Conservation (phyloP, 306 rosid genomes). For the Cucurbita moschata region DNA sequence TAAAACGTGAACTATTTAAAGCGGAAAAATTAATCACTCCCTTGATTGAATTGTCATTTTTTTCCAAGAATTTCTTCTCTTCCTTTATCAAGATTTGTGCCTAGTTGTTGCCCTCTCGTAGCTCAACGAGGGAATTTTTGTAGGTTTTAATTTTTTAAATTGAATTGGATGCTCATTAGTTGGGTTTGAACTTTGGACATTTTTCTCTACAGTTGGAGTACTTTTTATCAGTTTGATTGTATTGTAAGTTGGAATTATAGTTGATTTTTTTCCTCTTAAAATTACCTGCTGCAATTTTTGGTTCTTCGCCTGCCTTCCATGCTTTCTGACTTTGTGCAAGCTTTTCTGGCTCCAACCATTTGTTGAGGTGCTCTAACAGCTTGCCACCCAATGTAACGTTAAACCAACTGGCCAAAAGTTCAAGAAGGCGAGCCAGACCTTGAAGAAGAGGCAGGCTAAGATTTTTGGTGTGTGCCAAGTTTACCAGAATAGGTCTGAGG, state of each 20-base stretch:
- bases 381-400: constrained; percentile 92
- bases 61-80: background rate
- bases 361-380: constrained; percentile 84
- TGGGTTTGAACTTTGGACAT: background rate
- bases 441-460: constrained; percentile 97
- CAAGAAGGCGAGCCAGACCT: constrained; percentile 96
- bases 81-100: background rate
- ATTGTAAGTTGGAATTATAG: background rate
- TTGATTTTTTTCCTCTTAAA: background rate
- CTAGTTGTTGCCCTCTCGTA: background rate
- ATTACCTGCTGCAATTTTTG: constrained; percentile 95
- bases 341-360: constrained; percentile 99
- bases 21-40: background rate
- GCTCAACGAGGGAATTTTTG: background rate
- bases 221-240: background rate
- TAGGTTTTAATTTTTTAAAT: background rate
- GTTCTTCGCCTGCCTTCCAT: constrained; percentile 99
- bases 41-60: background rate
- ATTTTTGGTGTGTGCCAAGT: constrained; percentile 91
- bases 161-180: background rate
- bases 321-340: constrained; percentile 87
- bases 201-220: background rate
- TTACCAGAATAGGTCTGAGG: constrained; percentile 93
- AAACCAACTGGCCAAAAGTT: constrained; percentile 91
- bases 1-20: background rate